Base-by-base conservation (phyloP, 1,284 basidiomycete genomes). In the Pisolithus thermaeus region DNA sequence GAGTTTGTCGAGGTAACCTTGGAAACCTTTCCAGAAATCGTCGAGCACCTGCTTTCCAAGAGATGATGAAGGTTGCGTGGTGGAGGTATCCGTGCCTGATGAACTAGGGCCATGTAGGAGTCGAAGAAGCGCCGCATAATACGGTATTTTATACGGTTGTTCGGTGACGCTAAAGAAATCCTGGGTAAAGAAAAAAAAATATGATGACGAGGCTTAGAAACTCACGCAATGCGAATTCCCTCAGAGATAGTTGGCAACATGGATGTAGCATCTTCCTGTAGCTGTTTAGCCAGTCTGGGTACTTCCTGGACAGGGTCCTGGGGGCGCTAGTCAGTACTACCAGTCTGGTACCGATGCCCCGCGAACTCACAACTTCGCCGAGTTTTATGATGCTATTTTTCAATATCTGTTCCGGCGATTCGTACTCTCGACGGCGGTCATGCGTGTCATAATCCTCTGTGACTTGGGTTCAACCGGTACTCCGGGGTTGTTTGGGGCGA, bases 141-240 rank as follows among this genome's bases (percentile, higher is more conserved):
- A 89, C 0, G 90, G 87, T 45, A 90, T 87, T 74, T 97, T 97
- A 74, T 83, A 93, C 0, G 93, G 93, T 61, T 95, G 84, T 69
- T 97, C 91, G 0, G 87, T 91, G 46, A 95, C 80, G 27, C 84
- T 84, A 62, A 46, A 37, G 7, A 41, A 14, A 14, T 12, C 23
- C 49, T 60, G 28, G 58, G 43, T 52, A 30, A 2, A 30, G 51
- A 46, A 22, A 51, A 46, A 22, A 28, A n/a, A 14, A 9, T 20
- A 32, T 11, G 18, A 32, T 20, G 32, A 20, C 16, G 5, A 22
- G 18, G 22, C 30, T 32, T 16, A 52, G 32, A 14, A 3, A 42
- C 61, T 42, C 59, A 90, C 90, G 80, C 87, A 68, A 86, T 75
- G 51, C 87, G 81, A 67, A 93, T 81, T 6, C 83, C 86, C 59